These are phyloP conservation scores for Citrus australasica DNA, from an alignment of 345 rosid genomes.

Conservation along the genomic window DNA sequence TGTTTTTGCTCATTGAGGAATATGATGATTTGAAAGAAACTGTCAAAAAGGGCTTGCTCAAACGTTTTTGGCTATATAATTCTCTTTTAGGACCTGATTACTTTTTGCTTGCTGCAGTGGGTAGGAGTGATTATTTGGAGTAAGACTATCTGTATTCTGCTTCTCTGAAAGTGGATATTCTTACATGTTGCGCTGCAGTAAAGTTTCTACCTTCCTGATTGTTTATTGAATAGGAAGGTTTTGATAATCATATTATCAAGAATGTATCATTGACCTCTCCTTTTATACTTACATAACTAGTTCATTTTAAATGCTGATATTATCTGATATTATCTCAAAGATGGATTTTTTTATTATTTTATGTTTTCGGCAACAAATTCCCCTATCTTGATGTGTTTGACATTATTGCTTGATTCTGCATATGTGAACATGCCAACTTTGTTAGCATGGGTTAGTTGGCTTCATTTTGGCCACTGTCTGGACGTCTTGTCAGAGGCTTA, in stretches of 20 bases:
- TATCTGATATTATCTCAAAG: background rate
- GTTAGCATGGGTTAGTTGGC: background rate
- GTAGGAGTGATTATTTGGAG: background rate
- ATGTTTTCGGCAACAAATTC: background rate
- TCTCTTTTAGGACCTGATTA: background rate
- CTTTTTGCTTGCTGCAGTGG: background rate
- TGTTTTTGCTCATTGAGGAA: conserved; percentile 64
- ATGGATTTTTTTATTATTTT: background rate
- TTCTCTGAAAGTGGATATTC: background rate
- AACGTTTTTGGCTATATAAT: background rate
- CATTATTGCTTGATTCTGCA: background rate
- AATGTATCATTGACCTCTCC: background rate
- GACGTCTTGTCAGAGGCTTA: background rate
- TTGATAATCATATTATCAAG: background rate
- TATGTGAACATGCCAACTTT: background rate
- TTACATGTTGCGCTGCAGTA: background rate
- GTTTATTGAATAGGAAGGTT: conserved; percentile 7
- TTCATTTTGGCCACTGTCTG: background rate
- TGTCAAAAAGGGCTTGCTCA: background rate
- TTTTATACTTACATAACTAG: background rate
- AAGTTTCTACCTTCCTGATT: conserved; percentile 3
- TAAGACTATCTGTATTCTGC: background rate
- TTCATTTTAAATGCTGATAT: background rate
- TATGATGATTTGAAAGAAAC: background rate
- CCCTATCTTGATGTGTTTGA: background rate